phyloP scores from a whole-genome alignment of 768 basidiomycete species.

The Hygrophorus russula region DNA sequence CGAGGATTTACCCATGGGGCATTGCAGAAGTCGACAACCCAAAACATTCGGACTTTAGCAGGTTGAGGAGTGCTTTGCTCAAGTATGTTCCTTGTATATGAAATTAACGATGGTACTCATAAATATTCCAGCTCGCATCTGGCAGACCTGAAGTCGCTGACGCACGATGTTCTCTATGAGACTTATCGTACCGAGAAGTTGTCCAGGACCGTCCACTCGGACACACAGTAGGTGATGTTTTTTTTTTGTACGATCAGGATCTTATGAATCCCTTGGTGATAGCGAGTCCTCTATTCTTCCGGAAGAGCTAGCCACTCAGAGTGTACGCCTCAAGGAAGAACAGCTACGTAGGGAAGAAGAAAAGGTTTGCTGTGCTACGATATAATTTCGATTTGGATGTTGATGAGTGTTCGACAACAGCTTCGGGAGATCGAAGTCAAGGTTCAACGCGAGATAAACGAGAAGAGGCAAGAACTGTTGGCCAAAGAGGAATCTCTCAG shows the following conservation, averaged over 20 bases:
- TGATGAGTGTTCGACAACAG: constrained; percentile 21
- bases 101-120: constrained; percentile 1
- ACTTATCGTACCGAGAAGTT: constrained; percentile 98
- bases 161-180: constrained; percentile 90
- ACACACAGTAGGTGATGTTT: constrained; percentile 46
- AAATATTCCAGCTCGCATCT: constrained; percentile 65
- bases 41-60: constrained; percentile 98
- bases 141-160: constrained; percentile 87
- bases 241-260: neutral
- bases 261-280: constrained; percentile 15
- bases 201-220: constrained; percentile 77
- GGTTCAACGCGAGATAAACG: constrained; percentile 95
- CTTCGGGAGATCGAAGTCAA: constrained; percentile 97
- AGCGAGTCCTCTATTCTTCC: constrained; percentile 88
- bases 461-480: constrained; percentile 92
- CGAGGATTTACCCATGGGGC: constrained; percentile 97
- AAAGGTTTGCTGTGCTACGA: constrained; percentile 41
- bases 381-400: neutral
- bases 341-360: constrained; percentile 95
- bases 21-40: constrained; percentile 98
- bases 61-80: constrained; percentile 83
- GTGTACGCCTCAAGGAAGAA: constrained; percentile 96
- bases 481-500: constrained; percentile 94
- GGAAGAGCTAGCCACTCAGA: constrained; percentile 94
- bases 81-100: constrained; percentile 40